These are phyloP conservation scores for Podaxis sp. DNA, from an alignment of 768 basidiomycete genomes.

Conservation along the genomic window DNA sequence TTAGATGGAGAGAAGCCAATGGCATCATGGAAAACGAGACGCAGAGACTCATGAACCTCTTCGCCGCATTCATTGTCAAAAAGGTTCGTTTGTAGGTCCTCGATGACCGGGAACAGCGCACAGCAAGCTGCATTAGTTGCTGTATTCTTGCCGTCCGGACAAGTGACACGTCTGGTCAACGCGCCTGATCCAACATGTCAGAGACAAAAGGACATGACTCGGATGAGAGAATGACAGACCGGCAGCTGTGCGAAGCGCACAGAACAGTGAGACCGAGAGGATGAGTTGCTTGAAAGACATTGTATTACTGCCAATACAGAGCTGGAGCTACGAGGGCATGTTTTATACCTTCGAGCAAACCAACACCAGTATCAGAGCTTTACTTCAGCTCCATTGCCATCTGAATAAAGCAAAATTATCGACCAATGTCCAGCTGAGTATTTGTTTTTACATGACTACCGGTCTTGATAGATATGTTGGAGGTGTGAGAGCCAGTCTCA, in stretches of 20 bases:
- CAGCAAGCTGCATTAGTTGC: conserved; percentile 33
- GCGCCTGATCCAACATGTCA: not conserved
- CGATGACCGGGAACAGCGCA: conserved; percentile 35
- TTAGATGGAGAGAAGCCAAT: conserved; percentile 35
- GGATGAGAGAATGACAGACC: not conserved
- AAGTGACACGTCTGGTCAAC: conserved; percentile 21
- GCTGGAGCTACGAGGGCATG: not conserved
- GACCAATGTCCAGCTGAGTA: not conserved
- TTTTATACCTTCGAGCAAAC: not conserved
- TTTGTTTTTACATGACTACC: not conserved
- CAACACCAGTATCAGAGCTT: not conserved
- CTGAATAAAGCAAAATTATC: not conserved
- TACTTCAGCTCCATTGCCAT: not conserved
- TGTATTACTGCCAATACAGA: not conserved
- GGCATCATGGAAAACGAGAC: conserved; percentile 40
- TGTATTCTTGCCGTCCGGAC: conserved; percentile 27
- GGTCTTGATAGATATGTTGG: not conserved
- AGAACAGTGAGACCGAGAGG: not conserved
- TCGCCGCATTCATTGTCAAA: conserved; percentile 31
- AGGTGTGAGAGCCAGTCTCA: not conserved
- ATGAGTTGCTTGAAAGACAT: not conserved
- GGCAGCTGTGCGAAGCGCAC: not conserved
- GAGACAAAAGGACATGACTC: not conserved
- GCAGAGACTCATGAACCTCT: conserved; percentile 23
- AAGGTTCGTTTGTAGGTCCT: conserved; percentile 34